Evolutionary conservation across 2,329 filamentous ascomycete species (phyloP), one percentile per base, ranked within the genome.

Genomic region (Pyrenophora teres): DNA sequence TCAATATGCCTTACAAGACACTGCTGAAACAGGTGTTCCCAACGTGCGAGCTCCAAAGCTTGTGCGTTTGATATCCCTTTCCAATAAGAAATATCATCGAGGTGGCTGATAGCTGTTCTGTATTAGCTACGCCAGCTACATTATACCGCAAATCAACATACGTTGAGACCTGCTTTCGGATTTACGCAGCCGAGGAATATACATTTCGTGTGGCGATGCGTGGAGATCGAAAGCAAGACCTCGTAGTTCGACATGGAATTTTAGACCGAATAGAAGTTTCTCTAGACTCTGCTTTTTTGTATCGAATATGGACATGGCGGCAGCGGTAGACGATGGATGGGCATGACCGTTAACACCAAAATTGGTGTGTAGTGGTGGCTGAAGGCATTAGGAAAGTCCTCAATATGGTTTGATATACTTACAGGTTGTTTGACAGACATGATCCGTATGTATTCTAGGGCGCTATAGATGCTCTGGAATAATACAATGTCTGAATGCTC

Each of bases 61-160:
- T 70, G 68, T 4, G 52, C 16, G 10, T 54, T 44, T 3, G 65
- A 65, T 3, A 75, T 41, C 4, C 64, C 61, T 50, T 69, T 75
- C 74, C 74, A 76, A 38, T 64, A 72, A 6, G 68, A 64, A 2
- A 70, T 54, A 4, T 69, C 54, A 44, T 75, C 73, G 21, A 74
- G 60, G 48, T 73, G 67, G 23, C 59, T 65, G 40, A 68, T 46
- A 4, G 47, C 46, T 40, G 47, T 47, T 43, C 4, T 13, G 9
- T n/a, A 21, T 46, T 31, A 56, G 57, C 42, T 15, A 6, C 16
- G 21, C 6, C 18, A 27, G n/a, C 45, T 31, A 30, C 7, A 13
- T 7, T 7, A n/a, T 40, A 8, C 32, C 33, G n/a, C 2, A 2
- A 25, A 30, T 12, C 4, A 39, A 16, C 51, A 10, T 50, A 64